A percentile compares a stretch with the other conserved stretches of the same genome.
These are phyloP conservation scores for Talaromyces sp. DNA, from an alignment of 2,329 filamentous ascomycete genomes.

Conservation along the genomic window DNA sequence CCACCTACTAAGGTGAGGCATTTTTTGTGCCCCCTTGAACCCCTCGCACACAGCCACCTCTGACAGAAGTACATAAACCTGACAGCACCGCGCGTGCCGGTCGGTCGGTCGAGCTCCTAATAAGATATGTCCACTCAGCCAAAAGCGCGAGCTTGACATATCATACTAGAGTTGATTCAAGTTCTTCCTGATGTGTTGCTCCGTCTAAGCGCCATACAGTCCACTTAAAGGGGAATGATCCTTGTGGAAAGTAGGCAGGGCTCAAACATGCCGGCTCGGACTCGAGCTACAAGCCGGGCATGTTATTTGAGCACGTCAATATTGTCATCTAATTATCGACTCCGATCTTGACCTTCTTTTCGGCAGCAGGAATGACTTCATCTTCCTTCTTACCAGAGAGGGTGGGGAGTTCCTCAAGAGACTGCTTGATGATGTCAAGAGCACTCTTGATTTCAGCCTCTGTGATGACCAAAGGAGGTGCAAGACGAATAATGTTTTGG, in stretches of 20 bases:
- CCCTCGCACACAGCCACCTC: background rate
- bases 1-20: background rate
- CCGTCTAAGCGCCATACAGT: constrained; percentile 10
- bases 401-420: constrained; percentile 74
- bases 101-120: background rate
- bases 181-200: constrained; percentile 4
- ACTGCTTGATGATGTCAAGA: constrained; percentile 73
- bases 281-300: constrained; percentile 18
- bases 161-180: background rate
- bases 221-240: background rate
- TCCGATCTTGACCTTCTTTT: constrained; percentile 61
- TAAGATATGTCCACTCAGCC: background rate
- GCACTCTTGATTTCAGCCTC: constrained; percentile 79
- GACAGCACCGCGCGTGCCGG: background rate
- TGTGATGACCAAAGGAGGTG: constrained; percentile 92
- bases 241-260: constrained; percentile 6
- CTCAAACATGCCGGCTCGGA: constrained; percentile 17
- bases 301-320: constrained; percentile 9
- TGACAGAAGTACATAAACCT: constrained; percentile 2
- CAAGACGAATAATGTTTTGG: constrained; percentile 95
- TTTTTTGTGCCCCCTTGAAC: background rate
- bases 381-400: constrained; percentile 57
- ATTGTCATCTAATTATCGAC: constrained; percentile 28
- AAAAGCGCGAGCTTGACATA: background rate
- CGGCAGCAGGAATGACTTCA: constrained; percentile 54